Base-by-base conservation (phyloP, 176 grass and related monocot species). In the Cenchrus purpureus region DNA sequence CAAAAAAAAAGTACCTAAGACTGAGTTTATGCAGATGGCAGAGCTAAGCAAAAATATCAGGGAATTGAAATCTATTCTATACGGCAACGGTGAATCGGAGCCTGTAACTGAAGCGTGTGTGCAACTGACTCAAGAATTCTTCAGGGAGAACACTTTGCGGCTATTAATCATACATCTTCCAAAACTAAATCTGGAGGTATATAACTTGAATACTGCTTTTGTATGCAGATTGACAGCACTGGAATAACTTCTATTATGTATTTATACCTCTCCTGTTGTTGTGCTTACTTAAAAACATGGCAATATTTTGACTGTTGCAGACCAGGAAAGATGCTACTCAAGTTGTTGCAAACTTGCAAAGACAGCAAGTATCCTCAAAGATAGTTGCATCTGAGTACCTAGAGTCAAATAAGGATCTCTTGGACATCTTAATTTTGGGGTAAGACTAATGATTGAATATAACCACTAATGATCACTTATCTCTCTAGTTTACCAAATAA, bases 11-110 rank as follows among this genome's bases (percentile, higher is more conserved):
- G 17, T 20, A 31, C 46, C 68, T 83, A 64, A 80, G 2, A 68
- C 9, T 78, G 16, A 55, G 14, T 88, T 89, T 90, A 22, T 81
- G 51, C 88, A 99, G 97, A 94, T 96, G 91, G 55, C 75, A 67
- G 97, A 99, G 82, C 71, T 99, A 67, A 88, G 93, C 88, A 99
- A 94, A 91, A 96, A 94, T 89, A 96, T 99, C 65, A 93, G 97
- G 90, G 97, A 99, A 48, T 65, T 99, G 71, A 99, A 96, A 85
- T 92, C 82, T 82, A 91, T 94, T 86, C 93, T 99, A 16, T 99
- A 99, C 86, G 97, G 97, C 32, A 94, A 86, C 0, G 93, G 97
- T 52, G 97, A 94, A 82, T 83, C 90, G 44, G 97, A 99, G 80
- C 97, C 97, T 65, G 86, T 96, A 14, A 78, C 88, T 73, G 97